A percentile compares a stretch with the other conserved stretches of the same genome.
These are phyloP conservation scores for Botrytis hyacinthi DNA, from an alignment of 2,329 filamentous ascomycete species.

Conservation along the genomic window DNA sequence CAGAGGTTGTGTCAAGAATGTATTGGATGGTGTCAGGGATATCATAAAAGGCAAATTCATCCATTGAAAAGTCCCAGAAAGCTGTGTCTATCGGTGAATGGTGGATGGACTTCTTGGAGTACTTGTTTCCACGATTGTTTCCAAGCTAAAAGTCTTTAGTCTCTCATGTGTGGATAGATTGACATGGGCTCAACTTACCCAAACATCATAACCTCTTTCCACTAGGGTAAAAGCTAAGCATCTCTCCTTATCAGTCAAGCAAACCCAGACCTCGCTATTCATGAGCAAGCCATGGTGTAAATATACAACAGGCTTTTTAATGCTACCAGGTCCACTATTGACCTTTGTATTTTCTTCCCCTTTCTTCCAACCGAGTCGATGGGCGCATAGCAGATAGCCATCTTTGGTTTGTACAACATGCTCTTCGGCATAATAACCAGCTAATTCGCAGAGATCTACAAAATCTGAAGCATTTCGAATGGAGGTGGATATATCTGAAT, in stretches of 20 bases:
- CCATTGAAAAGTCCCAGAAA: constrained; percentile 99
- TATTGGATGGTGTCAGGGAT: constrained; percentile 95
- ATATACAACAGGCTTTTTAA: constrained; percentile 85
- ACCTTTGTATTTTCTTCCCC: constrained; percentile 78
- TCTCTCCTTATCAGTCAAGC: constrained; percentile 79
- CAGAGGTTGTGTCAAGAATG: constrained; percentile 78
- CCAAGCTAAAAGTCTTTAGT: constrained; percentile 61
- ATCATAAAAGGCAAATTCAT: constrained; percentile 96
- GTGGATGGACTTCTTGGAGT: constrained; percentile 89
- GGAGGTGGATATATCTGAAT: constrained; percentile 63
- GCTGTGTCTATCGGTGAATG: constrained; percentile 68
- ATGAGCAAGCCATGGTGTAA: constrained; percentile 95
- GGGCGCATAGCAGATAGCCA: constrained; percentile 87
- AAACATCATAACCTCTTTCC: constrained; percentile 91
- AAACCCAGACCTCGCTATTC: constrained; percentile 99
- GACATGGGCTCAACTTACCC: constrained; percentile 55
- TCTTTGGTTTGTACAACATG: constrained; percentile 94
- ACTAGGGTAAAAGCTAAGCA: constrained; percentile 87
- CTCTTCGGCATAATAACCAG: constrained; percentile 91
- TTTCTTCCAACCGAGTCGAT: constrained; percentile 78
- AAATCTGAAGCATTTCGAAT: constrained; percentile 90
- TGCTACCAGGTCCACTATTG: constrained; percentile 65
- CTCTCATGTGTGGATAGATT: not conserved
- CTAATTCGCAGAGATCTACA: constrained; percentile 86
- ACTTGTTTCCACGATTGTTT: constrained; percentile 98